phyloP scores from a whole-genome alignment of 257 asterid species.

The Solanum chmielewskii region DNA sequence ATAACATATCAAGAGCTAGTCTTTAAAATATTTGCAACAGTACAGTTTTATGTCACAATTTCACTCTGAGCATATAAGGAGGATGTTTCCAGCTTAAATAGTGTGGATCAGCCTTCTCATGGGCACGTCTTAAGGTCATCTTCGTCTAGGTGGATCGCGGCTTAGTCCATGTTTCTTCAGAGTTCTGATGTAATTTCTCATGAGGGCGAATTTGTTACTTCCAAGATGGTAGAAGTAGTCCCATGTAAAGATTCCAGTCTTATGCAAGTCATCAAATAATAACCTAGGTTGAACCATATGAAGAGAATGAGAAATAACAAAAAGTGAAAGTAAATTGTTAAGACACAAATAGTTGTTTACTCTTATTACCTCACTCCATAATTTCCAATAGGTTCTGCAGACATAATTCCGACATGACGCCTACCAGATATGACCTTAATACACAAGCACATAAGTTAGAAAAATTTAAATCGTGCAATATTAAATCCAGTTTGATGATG shows the following conservation, averaged over 20 bases:
- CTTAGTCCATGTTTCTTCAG: conserved; percentile 72
- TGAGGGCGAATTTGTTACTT: conserved; percentile 56
- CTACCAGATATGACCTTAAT: conserved; percentile 89
- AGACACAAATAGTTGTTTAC: neutral
- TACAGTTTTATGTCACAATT: neutral
- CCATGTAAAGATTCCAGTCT: conserved; percentile 95
- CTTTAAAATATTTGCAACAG: neutral
- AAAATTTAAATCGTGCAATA: neutral
- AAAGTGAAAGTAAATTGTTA: neutral
- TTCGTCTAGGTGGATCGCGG: conserved; percentile 67
- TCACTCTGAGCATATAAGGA: neutral
- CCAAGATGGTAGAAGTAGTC: conserved; percentile 81
- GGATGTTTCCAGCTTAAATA: neutral
- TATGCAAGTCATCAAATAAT: conserved; percentile 82
- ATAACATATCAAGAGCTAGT: neutral
- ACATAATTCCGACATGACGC: conserved; percentile 88
- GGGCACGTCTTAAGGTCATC: conserved; percentile 9
- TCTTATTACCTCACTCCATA: conserved; percentile 79
- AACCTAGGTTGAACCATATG: conserved; percentile 31
- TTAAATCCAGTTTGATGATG: neutral
- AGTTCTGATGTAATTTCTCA: conserved; percentile 60
- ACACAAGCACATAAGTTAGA: neutral
- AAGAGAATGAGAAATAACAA: neutral
- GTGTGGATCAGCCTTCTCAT: neutral
- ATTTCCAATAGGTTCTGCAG: conserved; percentile 88